A percentile compares a stretch with the other conserved stretches of the same genome.
Evolutionary conservation across 345 rosid species (phyloP).

Genomic region (Eucalyptus brandiana): DNA sequence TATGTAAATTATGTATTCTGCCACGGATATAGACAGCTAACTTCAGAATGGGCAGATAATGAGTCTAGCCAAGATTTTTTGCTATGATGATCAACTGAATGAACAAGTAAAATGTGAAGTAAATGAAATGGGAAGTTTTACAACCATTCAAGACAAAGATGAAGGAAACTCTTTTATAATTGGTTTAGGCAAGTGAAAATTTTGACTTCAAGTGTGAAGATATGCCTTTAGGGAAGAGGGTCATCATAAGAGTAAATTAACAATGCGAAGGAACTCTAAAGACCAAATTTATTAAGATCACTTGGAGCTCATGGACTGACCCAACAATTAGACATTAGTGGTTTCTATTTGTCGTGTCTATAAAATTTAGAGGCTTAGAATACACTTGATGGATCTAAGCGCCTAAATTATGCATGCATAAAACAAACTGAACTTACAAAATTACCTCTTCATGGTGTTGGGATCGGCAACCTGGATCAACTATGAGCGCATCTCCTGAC

Average conservation of each 20-base stretch:
- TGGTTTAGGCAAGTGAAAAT: not conserved
- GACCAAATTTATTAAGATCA: not conserved
- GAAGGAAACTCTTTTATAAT: not conserved
- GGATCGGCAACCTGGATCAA: conserved; percentile 72
- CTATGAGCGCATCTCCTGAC: conserved; percentile 68
- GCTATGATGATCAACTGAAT: not conserved
- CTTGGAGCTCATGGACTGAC: not conserved
- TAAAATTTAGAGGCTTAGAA: not conserved
- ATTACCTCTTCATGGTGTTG: conserved; percentile 50
- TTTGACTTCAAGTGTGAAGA: not conserved
- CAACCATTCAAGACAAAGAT: not conserved
- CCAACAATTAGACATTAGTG: not conserved
- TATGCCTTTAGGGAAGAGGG: not conserved
- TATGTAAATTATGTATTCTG: not conserved
- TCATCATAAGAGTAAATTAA: not conserved
- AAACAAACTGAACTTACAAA: not conserved
- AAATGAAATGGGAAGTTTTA: not conserved
- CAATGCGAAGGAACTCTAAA: not conserved
- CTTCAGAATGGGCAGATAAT: not conserved
- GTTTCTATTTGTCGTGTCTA: not conserved
- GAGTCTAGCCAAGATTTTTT: not conserved
- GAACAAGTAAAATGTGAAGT: not conserved
- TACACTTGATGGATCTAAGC: not conserved
- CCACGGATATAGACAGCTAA: not conserved
- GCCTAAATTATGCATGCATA: not conserved